Base-by-base conservation (phyloP, 306 rosid species). In the Prosopis cineraria region DNA sequence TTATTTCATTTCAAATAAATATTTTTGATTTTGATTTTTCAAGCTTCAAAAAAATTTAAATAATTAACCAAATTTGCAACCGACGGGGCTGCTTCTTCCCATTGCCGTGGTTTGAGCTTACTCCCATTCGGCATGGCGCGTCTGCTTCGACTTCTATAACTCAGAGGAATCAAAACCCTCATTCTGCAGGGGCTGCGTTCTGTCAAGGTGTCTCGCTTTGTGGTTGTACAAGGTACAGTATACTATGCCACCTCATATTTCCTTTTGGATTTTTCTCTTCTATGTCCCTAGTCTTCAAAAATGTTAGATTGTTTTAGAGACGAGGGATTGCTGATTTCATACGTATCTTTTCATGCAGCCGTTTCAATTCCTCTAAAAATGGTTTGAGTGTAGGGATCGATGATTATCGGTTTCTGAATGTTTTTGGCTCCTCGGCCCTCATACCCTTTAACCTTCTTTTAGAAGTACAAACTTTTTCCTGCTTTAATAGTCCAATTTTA, bases 331-430 rank as follows among this genome's bases (percentile, higher is more conserved):
- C 11, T 39, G n/a, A 50, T 50, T 37, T 31, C 37, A 48, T 63
- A 4, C 7, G 6, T 34, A 33, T 36, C 14, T 0, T 58, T 58
- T 74, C 29, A 5, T 10, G 13, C 0, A 10, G 22, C 3, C 17
- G n/a, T 75, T 60, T n/a, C 13, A 69, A 20, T 43, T 29, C 48
- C 73, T 70, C 59, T 24, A 48, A 1, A 81, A 24, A 47, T 30
- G 6, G 29, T 39, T 20, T n/a, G 50, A 6, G 1, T 36, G n/a
- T 43, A 70, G 52, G 77, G 80, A 59, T 48, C 20, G 25, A 37
- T 58, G 24, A 59, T 12, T 17, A 50, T 19, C 27, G 74, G 59
- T 55, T 69, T 69, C 11, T 67, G 16, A 10, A 22, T 11, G 9
- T 39, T 66, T 40, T 4, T 3, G 0, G 3, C 16, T 40, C 22